Base-by-base conservation (phyloP, 1,139 yeast species). In the Chernovozyma aurita region DNA sequence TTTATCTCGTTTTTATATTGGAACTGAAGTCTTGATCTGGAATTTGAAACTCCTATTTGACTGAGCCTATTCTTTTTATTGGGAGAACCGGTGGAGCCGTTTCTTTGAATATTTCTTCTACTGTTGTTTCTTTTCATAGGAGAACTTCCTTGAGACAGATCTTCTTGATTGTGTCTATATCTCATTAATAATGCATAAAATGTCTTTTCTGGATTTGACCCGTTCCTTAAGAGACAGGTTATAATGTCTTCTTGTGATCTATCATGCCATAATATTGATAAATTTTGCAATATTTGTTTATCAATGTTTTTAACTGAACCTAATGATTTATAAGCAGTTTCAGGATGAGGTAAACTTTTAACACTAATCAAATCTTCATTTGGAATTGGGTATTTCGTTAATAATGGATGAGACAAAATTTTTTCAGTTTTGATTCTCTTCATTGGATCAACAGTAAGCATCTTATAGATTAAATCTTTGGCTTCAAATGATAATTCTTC, bases 381-480 rank as follows among this genome's bases (percentile, higher is more conserved):
- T 22, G 76, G 72, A 42, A 65, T 63, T 16, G 75, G 75, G 47
- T 84, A 82, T 58, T 81, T 83, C 43, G 59, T 63, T 42, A 86
- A 61, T 35, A 88, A 72, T 12, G 94, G 94, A 60, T 92, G 97
- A 30, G 65, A 65, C 38, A 88, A 67, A 16, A 95, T 86, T 30
- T 79, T 79, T 42, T 78, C 76, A 1, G 95, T 90, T 33, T 80
- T 74, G 40, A 88, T 81, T 59, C 98, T 76, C 43, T 74, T 60
- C 37, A 61, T 63, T 12, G 97, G 96, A 50, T 90, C 86, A 34
- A 85, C 90, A 15, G 82, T 77, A 45, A 92, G 73, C 76, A 92
- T 85, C 45, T 68, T 69, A 34, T 69, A 58, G 28, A 92, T 73
- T 43, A 92, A 70, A 57, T 88, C 94, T 46, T 67, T 69, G 3